phyloP scores from a whole-genome alignment of 2,329 filamentous ascomycete species.

The Fusarium chlamydosporum region DNA sequence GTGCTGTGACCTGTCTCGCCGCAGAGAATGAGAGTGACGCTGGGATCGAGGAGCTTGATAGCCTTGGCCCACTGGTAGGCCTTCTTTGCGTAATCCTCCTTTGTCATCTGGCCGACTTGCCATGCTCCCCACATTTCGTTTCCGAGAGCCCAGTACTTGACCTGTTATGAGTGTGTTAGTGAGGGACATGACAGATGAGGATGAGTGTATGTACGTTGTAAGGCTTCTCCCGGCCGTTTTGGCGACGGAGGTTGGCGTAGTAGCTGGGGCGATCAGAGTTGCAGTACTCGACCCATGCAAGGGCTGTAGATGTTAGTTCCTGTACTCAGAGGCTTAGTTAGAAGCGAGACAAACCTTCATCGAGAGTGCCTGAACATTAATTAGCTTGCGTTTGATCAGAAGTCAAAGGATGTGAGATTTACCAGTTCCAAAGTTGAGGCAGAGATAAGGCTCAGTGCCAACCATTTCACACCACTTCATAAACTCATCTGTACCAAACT shows the following conservation, averaged over 20 bases:
- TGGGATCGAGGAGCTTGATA: slow-evolving; percentile 78
- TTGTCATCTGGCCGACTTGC: slow-evolving; percentile 77
- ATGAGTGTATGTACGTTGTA: slow-evolving; percentile 66
- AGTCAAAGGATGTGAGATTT: slow-evolving; percentile 2
- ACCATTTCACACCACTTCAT: slow-evolving; percentile 83
- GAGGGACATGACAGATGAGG: not conserved
- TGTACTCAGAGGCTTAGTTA: rapidly evolving
- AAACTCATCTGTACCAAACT: slow-evolving; percentile 90
- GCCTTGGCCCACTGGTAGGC: slow-evolving; percentile 81
- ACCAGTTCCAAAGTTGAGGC: slow-evolving; percentile 85
- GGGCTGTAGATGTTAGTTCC: slow-evolving; percentile 53
- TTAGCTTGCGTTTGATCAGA: not conserved
- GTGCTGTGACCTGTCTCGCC: slow-evolving; percentile 76
- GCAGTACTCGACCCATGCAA: slow-evolving; percentile 90
- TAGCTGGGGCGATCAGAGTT: slow-evolving; percentile 83
- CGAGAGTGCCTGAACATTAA: slow-evolving; percentile 56
- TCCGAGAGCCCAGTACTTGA: slow-evolving; percentile 89
- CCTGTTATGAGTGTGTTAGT: slow-evolving; percentile 45
- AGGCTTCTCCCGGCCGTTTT: slow-evolving; percentile 81
- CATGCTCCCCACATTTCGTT: slow-evolving; percentile 79
- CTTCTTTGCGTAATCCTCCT: slow-evolving; percentile 77
- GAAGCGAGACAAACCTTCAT: slow-evolving; percentile 50
- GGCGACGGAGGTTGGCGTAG: slow-evolving; percentile 83
- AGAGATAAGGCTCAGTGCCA: slow-evolving; percentile 82
- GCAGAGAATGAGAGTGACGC: slow-evolving; percentile 78